phyloP scores from a whole-genome alignment of 257 asterid species.

The Verbascum thapsus region DNA sequence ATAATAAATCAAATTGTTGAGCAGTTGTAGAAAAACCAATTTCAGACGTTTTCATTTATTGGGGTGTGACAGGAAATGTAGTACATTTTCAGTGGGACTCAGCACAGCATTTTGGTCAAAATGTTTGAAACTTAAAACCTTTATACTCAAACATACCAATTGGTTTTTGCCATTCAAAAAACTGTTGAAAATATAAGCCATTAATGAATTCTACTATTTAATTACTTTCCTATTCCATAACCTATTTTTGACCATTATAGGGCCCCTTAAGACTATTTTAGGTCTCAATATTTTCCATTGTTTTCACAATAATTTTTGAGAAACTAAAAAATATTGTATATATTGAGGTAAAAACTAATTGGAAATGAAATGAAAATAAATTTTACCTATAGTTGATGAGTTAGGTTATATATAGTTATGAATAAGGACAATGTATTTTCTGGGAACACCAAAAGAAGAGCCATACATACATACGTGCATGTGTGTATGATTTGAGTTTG shows the following conservation, averaged over 20 bases:
- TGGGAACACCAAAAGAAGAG: no score
- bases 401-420: slow-evolving; percentile 9
- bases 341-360: no score
- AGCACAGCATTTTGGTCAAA: slow-evolving; percentile 35
- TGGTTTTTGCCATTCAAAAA: slow-evolving; percentile 19
- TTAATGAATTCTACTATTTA: slow-evolving; percentile 32
- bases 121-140: slow-evolving; percentile 32
- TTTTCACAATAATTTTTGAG: no score
- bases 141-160: slow-evolving; percentile 12
- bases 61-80: slow-evolving; percentile 49
- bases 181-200: slow-evolving; percentile 16
- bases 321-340: no score
- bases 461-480: no score
- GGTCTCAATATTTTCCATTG: not conserved
- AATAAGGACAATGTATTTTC: slow-evolving; percentile 25
- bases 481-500: slow-evolving; percentile 36
- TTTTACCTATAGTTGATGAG: not conserved
- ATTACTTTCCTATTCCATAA: slow-evolving; percentile 12
- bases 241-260: slow-evolving; percentile 19
- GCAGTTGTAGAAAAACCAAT: slow-evolving; percentile 37
- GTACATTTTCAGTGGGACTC: slow-evolving; percentile 26
- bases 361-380: no score
- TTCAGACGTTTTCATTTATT: slow-evolving; percentile 54
- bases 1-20: no score
- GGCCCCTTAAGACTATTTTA: slow-evolving; percentile 7